A percentile compares a stretch with the other conserved stretches of the same genome.
These are phyloP conservation scores for Trametes pubescens DNA, from an alignment of 1,284 basidiomycete species.

Conservation along the genomic window DNA sequence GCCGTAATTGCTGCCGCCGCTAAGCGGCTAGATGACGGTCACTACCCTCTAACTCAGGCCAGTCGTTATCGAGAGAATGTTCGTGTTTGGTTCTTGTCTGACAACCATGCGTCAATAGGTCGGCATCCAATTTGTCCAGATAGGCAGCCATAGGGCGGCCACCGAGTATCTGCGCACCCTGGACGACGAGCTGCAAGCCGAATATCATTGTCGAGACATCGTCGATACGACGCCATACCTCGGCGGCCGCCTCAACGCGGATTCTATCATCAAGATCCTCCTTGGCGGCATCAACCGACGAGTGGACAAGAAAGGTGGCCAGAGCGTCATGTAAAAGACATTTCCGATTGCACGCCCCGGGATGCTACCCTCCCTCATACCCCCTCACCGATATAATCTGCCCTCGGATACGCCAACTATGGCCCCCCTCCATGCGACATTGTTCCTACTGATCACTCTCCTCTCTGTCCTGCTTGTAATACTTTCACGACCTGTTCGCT, in stretches of 20 bases:
- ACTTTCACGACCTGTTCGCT: slow-evolving; percentile 1
- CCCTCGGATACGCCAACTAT: not conserved
- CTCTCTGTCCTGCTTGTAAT: not conserved
- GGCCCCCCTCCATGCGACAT: too few relatives aligned
- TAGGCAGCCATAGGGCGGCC: slow-evolving; percentile 56
- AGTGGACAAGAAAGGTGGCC: slow-evolving; percentile 52
- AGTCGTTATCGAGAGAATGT: slow-evolving; percentile 6
- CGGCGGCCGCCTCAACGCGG: slow-evolving; percentile 49
- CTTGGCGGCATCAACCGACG: slow-evolving; percentile 66
- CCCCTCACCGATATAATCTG: not conserved
- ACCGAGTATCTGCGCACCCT: slow-evolving; percentile 54
- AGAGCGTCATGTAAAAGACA: slow-evolving; percentile 28
- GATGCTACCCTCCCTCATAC: not conserved
- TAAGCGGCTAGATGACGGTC: slow-evolving; percentile 53
- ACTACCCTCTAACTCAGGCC: slow-evolving; percentile 64
- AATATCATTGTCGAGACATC: slow-evolving; percentile 52
- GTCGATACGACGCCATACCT: slow-evolving; percentile 67
- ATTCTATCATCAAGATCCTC: slow-evolving; percentile 60
- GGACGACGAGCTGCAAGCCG: slow-evolving; percentile 54
- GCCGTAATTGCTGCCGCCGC: slow-evolving; percentile 57
- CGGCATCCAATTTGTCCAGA: slow-evolving; percentile 70
- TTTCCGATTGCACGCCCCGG: not conserved
- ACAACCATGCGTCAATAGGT: slow-evolving; percentile 41
- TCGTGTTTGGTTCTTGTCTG: not conserved
- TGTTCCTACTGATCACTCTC: not conserved